Base-by-base conservation (phyloP, 2,329 filamentous ascomycete species). In the Ophiostoma piceae region DNA sequence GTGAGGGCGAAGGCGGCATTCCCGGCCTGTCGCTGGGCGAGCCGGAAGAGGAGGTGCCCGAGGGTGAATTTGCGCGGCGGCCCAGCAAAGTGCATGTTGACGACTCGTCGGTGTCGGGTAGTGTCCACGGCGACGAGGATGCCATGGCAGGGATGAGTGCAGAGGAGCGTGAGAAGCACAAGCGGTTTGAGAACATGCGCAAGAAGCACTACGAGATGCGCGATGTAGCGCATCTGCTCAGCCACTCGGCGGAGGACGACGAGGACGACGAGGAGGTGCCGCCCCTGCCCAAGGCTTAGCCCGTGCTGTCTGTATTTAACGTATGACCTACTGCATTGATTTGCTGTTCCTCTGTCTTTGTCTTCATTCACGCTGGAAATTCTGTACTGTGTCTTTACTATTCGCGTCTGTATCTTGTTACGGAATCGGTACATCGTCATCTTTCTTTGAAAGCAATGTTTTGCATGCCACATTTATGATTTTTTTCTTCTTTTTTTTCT, bases 181-280 rank as follows among this genome's bases (percentile, higher is more conserved):
- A 86, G 77, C 88, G 91, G 78, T 99, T 99, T 79, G 94, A 97
- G 82, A 85, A 92, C 81, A 85, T 92, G 83, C 87, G 95, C 77
- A 97, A 95, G 88, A 94, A 89, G 83, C 95, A 99, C 80, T 99
- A 99, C 80, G 95, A 99, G 84, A 99, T 99, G 95, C 92, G 88
- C 81, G 91, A 95, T 77, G 93, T 97, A 71, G 96, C 95, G 76
- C 87, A 89, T 76, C 81, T 98, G 68, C 86, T 99, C 74, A 94
- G 92, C 16, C 90, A 92, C 76, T 88, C 90, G 3, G 89, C 91
- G 76, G 82, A 86, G 3, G 87, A 88, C 64, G 86, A 87, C 16
- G 80, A 79, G 0, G 87, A 88, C 2, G 80, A 79, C 0, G 78
- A 79, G 2, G 78, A 77, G 11, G 9, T 68, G 26, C 70, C 71